These are phyloP conservation scores for Eucalyptus dawsonii DNA, from an alignment of 345 rosid species.

Conservation along the genomic window DNA sequence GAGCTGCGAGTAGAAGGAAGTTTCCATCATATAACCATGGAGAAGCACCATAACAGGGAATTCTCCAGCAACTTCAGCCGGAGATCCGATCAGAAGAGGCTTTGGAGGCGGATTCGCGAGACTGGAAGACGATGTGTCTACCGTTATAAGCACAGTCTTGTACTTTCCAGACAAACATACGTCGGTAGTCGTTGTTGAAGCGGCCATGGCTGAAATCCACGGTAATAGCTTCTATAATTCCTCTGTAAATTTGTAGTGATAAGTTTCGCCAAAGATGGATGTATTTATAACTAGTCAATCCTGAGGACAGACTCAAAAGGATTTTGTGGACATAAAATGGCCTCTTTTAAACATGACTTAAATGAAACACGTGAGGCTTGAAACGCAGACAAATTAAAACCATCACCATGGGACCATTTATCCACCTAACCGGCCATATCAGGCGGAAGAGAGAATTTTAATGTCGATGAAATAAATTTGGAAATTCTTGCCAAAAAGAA, in stretches of 20 bases:
- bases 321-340: neutral
- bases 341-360: neutral
- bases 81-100: constrained; percentile 55
- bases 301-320: neutral
- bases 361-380: neutral
- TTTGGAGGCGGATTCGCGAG: neutral
- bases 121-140: neutral
- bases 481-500: no score
- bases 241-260: neutral
- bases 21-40: constrained; percentile 71
- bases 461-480: no score
- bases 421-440: neutral
- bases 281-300: neutral
- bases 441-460: neutral
- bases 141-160: neutral
- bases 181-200: neutral
- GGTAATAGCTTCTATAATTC: neutral
- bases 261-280: neutral
- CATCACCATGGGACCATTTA: neutral
- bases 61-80: constrained; percentile 39
- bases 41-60: constrained; percentile 59
- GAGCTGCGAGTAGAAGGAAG: constrained; percentile 80
- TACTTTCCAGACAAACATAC: neutral
- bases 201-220: neutral
- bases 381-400: neutral